Evolutionary conservation across 192 early-diverging fungal genomes (phyloP).

Genomic region (Entomortierella chlamydospora): DNA sequence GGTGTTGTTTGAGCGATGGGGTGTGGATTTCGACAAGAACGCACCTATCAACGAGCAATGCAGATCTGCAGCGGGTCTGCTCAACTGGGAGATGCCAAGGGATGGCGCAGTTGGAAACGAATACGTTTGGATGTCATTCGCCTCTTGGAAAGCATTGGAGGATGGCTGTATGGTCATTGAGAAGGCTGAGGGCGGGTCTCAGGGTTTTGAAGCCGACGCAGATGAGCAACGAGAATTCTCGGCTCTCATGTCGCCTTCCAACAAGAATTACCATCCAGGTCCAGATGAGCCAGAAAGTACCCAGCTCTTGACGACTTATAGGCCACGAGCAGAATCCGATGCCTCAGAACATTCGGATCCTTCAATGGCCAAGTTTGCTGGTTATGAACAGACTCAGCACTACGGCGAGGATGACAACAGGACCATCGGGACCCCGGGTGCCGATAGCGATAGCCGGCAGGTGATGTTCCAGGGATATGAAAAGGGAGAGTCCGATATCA

Average conservation of each 20-base stretch:
- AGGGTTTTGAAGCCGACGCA: conserved; percentile 47
- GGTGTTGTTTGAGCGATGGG: conserved; percentile 60
- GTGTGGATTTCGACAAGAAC: conserved; percentile 11
- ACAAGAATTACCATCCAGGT: background rate
- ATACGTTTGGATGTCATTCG: conserved; percentile 71
- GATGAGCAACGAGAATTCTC: conserved; percentile 47
- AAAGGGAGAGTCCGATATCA: conserved; percentile 22
- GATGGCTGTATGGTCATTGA: conserved; percentile 69
- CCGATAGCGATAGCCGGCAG: conserved; percentile 42
- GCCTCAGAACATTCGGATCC: conserved; percentile 28
- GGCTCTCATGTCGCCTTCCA: conserved; percentile 12
- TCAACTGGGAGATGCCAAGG: conserved; percentile 57
- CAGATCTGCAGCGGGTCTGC: background rate
- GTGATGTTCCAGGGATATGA: conserved; percentile 46
- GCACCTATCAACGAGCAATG: conserved; percentile 15
- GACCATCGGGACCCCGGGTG: conserved; percentile 30
- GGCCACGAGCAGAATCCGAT: conserved; percentile 33
- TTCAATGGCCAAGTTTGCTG: conserved; percentile 19
- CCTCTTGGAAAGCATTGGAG: conserved; percentile 73
- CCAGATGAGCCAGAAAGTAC: conserved; percentile 23
- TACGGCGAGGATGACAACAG: conserved; percentile 12
- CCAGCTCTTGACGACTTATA: conserved; percentile 19
- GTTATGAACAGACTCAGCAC: conserved; percentile 4
- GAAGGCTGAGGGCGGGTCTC: conserved; percentile 61
- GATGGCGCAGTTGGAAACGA: conserved; percentile 67